A percentile compares a stretch with the other conserved stretches of the same genome.
These are phyloP conservation scores for Rubroboletus pulcherrimus DNA, from an alignment of 768 basidiomycete genomes.

Conservation along the genomic window DNA sequence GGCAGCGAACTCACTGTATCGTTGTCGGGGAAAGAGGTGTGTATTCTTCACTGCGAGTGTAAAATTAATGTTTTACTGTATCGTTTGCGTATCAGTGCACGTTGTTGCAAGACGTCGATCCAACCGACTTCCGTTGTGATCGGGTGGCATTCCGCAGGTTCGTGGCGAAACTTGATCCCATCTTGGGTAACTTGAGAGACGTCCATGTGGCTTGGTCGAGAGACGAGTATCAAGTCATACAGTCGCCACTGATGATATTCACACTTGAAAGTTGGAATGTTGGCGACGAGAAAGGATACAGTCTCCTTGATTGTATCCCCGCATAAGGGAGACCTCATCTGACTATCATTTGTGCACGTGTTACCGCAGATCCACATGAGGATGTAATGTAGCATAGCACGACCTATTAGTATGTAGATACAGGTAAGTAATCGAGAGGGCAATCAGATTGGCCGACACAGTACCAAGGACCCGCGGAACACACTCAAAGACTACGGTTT, in stretches of 20 bases:
- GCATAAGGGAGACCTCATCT: neutral
- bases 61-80: neutral
- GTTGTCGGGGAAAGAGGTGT: slow-evolving; percentile 46
- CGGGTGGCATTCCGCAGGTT: slow-evolving; percentile 35
- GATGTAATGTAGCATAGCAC: neutral
- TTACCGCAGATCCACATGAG: too few species aligned
- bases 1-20: slow-evolving; percentile 42
- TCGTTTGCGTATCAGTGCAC: slow-evolving; percentile 33
- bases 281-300: slow-evolving; percentile 17
- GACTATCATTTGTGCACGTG: neutral
- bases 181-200: slow-evolving; percentile 46
- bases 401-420: neutral
- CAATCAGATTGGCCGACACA: neutral
- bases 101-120: slow-evolving; percentile 43
- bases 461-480: neutral
- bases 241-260: slow-evolving; percentile 27
- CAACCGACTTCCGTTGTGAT: slow-evolving; percentile 43
- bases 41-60: slow-evolving; percentile 9
- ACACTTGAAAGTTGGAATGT: slow-evolving; percentile 30
- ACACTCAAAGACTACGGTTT: neutral
- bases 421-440: neutral
- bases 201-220: slow-evolving; percentile 34
- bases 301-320: slow-evolving; percentile 20
- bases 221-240: slow-evolving; percentile 17
- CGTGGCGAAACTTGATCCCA: slow-evolving; percentile 37